Evolutionary conservation across 768 basidiomycete species (phyloP).

Genomic region (Rubroboletus pulcherrimus): DNA sequence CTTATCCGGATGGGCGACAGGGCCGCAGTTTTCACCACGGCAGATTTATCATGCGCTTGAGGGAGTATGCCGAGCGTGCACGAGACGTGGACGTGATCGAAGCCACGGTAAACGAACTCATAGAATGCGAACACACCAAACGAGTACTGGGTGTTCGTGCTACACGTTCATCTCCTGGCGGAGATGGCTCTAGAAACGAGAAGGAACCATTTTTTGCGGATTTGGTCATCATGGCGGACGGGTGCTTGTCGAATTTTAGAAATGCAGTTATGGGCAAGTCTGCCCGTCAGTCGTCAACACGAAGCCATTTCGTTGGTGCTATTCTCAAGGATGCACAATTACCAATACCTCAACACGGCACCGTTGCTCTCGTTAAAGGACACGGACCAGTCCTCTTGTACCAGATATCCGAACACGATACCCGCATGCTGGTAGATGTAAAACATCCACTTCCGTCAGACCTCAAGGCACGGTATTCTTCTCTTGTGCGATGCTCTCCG

Average conservation of each 20-base stretch:
- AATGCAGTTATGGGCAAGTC: conserved; percentile 54
- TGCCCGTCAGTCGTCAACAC: conserved; percentile 48
- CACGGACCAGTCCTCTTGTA: conserved; percentile 90
- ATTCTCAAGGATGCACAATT: conserved; percentile 73
- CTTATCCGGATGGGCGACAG: conserved; percentile 70
- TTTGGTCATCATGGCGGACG: conserved; percentile 87
- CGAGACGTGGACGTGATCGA: conserved; percentile 77
- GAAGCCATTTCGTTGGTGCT: conserved; percentile 81
- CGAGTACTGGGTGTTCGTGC: conserved; percentile 67
- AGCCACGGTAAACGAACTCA: conserved; percentile 74
- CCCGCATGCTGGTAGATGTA: conserved; percentile 90
- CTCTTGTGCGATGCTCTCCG: background rate
- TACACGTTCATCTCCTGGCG: conserved; percentile 37
- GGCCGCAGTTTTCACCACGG: conserved; percentile 95
- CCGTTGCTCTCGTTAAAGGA: conserved; percentile 75
- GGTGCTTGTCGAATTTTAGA: conserved; percentile 93
- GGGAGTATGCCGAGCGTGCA: conserved; percentile 59
- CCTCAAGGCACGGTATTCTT: conserved; percentile 52
- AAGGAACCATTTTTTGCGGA: conserved; percentile 65
- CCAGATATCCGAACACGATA: conserved; percentile 85
- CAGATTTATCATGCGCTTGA: conserved; percentile 74
- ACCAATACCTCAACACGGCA: conserved; percentile 77
- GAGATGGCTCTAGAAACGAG: conserved; percentile 31
- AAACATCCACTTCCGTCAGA: conserved; percentile 79
- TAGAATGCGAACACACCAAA: conserved; percentile 50